Evolutionary conservation across 495 filamentous ascomycete species (phyloP), one percentile per base, ranked within the genome.

Genomic region (Talaromyces trachyspermus): DNA sequence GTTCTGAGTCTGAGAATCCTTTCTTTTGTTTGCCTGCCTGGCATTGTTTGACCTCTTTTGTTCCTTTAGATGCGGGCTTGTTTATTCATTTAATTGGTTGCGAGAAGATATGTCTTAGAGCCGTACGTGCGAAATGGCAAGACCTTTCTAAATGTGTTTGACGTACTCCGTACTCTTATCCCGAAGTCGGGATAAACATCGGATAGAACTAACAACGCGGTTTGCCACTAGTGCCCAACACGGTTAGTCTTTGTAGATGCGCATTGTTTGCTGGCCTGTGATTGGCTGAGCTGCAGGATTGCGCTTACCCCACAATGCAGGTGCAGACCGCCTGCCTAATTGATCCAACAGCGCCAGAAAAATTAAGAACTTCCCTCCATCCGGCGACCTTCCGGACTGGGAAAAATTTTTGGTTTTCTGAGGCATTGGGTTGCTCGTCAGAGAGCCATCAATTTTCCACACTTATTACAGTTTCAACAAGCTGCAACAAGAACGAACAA

Each of bases 371-470:
- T n/a, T 17, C 33, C 33, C 33, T 37, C 33, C 19, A 37, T 37
- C 33, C 27, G 33, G n/a, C 29, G 44, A 35, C 18, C 37, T 46
- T 46, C 32, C 44, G 42, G 26, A 29, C 24, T 15, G 18, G 26
- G 42, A 17, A 44, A 44, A 44, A 44, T 35, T 35, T 46, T 46
- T 22, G 18, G 5, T 19, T 42, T 25, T 46, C 30, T 33, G 44
- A 46, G 44, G 44, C 44, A 46, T 46, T 46, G 27, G 26, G 44
- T 46, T 46, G 44, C 44, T 46, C 14, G 26, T 46, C 44, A 46
- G 22, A 27, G 15, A 9, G 20, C 33, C 19, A 15, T 2, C 19
- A 6, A 6, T 37, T 11, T n/a, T n/a, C 19, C 33, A 15, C 10
- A 9, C 29, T 32, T 4, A 32, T n/a, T 2, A 10, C 14, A 9